Evolutionary conservation across 106 monocot genomes (phyloP).

Genomic region (Dactylorhiza incarnata): DNA sequence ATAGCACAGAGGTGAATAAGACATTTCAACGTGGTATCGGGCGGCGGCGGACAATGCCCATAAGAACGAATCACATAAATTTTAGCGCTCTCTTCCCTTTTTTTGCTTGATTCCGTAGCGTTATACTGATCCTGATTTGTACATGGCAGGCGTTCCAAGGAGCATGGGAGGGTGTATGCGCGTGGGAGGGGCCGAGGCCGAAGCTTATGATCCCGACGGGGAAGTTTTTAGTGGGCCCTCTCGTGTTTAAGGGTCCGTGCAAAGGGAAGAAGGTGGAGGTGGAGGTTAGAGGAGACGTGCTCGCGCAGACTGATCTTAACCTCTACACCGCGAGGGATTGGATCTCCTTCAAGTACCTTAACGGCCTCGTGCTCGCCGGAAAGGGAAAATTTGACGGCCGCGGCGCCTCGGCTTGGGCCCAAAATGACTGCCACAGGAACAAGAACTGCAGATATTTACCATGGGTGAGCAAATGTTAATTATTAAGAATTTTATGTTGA

Average conservation of each 20-base stretch:
- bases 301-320: conserved; percentile 1
- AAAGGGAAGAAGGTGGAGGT: background rate
- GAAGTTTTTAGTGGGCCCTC: background rate
- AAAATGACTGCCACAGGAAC: background rate
- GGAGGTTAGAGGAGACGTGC: conserved; percentile 4
- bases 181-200: background rate
- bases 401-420: conserved; percentile 4
- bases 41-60: no score
- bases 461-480: background rate
- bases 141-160: conserved; percentile 1
- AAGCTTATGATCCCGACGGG: conserved; percentile 5
- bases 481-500: no score
- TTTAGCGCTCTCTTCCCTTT: background rate
- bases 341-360: conserved; percentile 6
- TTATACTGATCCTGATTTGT: background rate
- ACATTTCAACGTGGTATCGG: background rate
- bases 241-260: conserved; percentile 11
- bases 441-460: background rate
- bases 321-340: background rate
- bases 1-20: background rate
- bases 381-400: conserved; percentile 11
- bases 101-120: background rate
- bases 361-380: conserved; percentile 5
- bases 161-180: conserved; percentile 3
- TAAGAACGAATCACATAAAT: no score